Percentiles rank a stretch among this genome's conserved stretches.
These are phyloP conservation scores for Cafeteria roenbergensis DNA, from an alignment of 108 stramenopile species.

Conservation along the genomic window DNA sequence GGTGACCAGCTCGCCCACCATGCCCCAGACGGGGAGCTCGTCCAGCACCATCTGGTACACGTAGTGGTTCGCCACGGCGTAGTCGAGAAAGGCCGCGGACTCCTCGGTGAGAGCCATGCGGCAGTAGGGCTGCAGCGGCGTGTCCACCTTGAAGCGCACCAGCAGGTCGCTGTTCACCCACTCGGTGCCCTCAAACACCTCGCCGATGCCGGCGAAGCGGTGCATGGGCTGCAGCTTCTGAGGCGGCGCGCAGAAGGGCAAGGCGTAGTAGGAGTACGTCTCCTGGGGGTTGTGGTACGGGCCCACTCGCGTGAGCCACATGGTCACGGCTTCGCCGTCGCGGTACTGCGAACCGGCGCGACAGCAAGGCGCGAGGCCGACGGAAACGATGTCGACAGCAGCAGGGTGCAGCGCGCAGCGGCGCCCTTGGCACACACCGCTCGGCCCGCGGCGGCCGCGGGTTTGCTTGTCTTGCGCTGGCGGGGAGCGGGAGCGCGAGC, in stretches of 20 bases:
- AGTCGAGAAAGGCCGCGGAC: constrained; percentile 42
- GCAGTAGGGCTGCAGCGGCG: constrained; percentile 39
- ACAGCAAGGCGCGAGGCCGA: too few relatives aligned
- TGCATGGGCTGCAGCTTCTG: constrained; percentile 57
- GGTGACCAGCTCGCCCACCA: constrained; percentile 79
- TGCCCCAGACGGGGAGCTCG: constrained; percentile 89
- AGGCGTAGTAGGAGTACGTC: constrained; percentile 86
- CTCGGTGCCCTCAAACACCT: constrained; percentile 46
- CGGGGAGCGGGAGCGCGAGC: too few relatives aligned
- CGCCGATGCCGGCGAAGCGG: constrained; percentile 37
- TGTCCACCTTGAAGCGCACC: constrained; percentile 52
- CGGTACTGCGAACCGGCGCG: constrained; percentile 58
- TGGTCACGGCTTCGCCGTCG: constrained; percentile 62
- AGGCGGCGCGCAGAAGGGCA: constrained; percentile 90
- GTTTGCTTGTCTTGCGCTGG: too few relatives aligned
- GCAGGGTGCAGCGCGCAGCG: too few relatives aligned
- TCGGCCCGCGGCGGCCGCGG: too few relatives aligned
- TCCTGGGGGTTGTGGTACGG: constrained; percentile 96
- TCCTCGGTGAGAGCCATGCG: constrained; percentile 44
- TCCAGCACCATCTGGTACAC: constrained; percentile 93
- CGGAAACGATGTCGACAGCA: too few relatives aligned
- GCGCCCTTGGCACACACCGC: too few relatives aligned
- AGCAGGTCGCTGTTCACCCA: constrained; percentile 64
- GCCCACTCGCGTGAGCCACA: constrained; percentile 95
- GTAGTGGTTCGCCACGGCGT: constrained; percentile 72